These are phyloP conservation scores for Petunia hybrid DNA, from an alignment of 305 asterid species.

Conservation along the genomic window DNA sequence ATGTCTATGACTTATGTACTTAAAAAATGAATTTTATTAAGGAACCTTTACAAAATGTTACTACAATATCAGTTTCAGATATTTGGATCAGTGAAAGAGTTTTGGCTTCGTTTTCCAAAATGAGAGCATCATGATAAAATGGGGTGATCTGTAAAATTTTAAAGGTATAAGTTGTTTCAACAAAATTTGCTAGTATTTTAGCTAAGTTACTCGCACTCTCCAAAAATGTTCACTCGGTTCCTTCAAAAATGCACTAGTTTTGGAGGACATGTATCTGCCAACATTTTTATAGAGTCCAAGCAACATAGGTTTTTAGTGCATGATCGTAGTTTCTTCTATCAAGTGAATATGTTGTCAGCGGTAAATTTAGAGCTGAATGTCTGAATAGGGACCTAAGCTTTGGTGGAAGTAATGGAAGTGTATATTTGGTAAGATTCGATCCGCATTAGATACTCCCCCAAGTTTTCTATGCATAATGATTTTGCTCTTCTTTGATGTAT, in stretches of 20 bases:
- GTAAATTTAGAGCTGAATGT: conserved; percentile 4
- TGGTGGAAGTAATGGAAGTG: not conserved
- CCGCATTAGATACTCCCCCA: not conserved
- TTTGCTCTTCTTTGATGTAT: conserved; percentile 31
- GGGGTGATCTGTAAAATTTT: not conserved
- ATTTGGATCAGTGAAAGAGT: not conserved
- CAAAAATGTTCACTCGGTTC: too few relatives aligned
- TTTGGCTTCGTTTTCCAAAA: conserved; percentile 6
- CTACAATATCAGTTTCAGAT: not conserved
- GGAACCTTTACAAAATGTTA: not conserved
- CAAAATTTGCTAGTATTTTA: too few relatives aligned
- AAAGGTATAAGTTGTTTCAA: not conserved
- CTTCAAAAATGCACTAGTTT: too few relatives aligned
- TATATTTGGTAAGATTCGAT: not conserved
- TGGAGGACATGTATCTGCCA: too few relatives aligned
- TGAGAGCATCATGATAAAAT: not conserved
- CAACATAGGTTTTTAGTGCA: not conserved
- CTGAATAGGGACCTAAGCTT: not conserved
- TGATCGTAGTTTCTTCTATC: not conserved
- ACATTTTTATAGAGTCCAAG: too few relatives aligned
- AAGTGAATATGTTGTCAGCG: not conserved
- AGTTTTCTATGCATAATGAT: conserved; percentile 20
- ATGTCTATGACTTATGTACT: not conserved
- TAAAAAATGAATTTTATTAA: not conserved
- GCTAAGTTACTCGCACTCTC: too few relatives aligned